Percentiles rank a stretch among this genome's conserved stretches.
phyloP scores from a whole-genome alignment of 805 yeast species.

The Yarrowia osloensis region DNA sequence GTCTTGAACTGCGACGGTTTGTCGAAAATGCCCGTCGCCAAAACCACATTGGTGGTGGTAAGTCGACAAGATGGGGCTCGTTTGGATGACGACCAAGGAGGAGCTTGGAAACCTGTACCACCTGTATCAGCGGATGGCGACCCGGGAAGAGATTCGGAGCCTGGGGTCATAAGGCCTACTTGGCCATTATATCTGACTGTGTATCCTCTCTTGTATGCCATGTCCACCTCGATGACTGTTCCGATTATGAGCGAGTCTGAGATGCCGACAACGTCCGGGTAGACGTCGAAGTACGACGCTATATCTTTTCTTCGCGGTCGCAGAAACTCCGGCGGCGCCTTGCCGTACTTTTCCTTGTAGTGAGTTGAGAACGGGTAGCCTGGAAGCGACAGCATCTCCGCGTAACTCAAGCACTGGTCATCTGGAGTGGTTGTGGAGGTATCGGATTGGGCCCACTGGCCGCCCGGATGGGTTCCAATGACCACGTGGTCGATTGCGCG shows the following conservation, averaged over 20 bases:
- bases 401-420: slow-evolving; percentile 38
- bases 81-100: background rate
- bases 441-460: slow-evolving; percentile 41
- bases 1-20: slow-evolving; percentile 33
- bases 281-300: slow-evolving; percentile 38
- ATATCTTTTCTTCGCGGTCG: slow-evolving; percentile 41
- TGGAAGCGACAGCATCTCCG: slow-evolving; percentile 44
- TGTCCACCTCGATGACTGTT: slow-evolving; percentile 31
- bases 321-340: slow-evolving; percentile 33
- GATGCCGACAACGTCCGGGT: slow-evolving; percentile 38
- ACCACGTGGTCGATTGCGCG: slow-evolving; percentile 36
- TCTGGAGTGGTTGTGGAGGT: slow-evolving; percentile 33
- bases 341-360: slow-evolving; percentile 29
- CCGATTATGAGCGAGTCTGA: slow-evolving; percentile 32
- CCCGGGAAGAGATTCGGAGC: background rate
- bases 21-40: slow-evolving; percentile 40
- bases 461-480: slow-evolving; percentile 40
- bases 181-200: slow-evolving; percentile 9
- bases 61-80: background rate
- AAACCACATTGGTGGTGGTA: slow-evolving; percentile 32
- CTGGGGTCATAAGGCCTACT: slow-evolving; percentile 4
- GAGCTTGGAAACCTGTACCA: background rate
- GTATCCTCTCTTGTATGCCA: background rate
- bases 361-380: slow-evolving; percentile 39
- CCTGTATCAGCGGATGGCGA: too few species aligned